Base-by-base conservation (phyloP, 768 basidiomycete genomes). In the Artomyces pyxidatus region DNA sequence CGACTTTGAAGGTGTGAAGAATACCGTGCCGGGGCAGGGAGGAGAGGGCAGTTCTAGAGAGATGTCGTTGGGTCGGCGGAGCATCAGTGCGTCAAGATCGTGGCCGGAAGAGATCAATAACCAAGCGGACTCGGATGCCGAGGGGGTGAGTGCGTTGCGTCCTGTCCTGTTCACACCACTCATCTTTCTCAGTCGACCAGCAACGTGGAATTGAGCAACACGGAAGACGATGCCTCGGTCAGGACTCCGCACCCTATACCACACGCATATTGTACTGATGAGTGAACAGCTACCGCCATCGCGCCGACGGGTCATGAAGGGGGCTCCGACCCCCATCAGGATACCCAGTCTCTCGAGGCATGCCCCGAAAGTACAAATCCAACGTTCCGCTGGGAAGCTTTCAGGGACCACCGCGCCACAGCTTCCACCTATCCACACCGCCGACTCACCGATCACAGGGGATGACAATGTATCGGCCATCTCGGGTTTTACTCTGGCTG, bases 401-500 rank as follows among this genome's bases (percentile, higher is more conserved):
- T 11, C 22, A 3, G 29, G 43, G 27, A 38, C 55, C 25, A 38
- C 47, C 4, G 49, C 38, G 16, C 35, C 16, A 35, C 30, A 12
- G 29, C 22, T 37, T 12, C 4, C 25, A 30, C 17, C 29, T 17
- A 8, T 21, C 21, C 42, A 41, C 16, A 41, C 42, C 16, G 27
- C 37, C 22, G 14, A 48, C 1, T 55, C 56, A 21, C 54, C 49
- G 30, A 22, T 40, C 32, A 19, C 27, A 17, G 48, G 54, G 25
- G 55, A 56, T 39, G 14, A 40, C 25, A 42, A 35, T 2, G n/a
- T n/a, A n/a, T 57, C 56, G 10, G 19, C 23, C 29, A 45, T 49
- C 2, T 57, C 56, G 12, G 49, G 53, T 17, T 43, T 48, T 12
- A 51, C 55, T n/a, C 42, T 56, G n/a, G 46, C 50, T 9, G 55